Evolutionary conservation across 306 rosid species (phyloP), one percentile per base, ranked within the genome.

Genomic region (Morella rubra): DNA sequence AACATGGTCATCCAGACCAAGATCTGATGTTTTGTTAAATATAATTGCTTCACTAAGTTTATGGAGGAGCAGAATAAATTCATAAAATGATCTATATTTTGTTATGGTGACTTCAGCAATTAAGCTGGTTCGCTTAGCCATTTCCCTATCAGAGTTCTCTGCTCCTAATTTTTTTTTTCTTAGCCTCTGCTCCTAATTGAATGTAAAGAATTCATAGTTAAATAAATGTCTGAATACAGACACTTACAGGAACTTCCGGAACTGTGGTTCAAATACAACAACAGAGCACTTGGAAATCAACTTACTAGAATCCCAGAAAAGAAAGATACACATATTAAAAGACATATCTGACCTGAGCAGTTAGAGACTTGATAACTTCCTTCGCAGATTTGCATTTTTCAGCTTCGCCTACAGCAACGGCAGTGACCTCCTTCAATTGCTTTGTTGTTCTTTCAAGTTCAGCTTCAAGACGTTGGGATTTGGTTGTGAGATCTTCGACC

Each of bases 381-480:
- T 95, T 95, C 5, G 93, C 97, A 79, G 99, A 90, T 87, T 89
- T 88, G 87, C 93, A 87, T 82, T 90, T 95, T 82, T 82, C 93
- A 55, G 96, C 92, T 88, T 95, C 97, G 61, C 89, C 96, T 56
- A 91, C 83, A 62, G 97, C 97, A 80, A 95, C 81, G 67, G 88
- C 83, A 77, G 91, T 87, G 83, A 88, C 89, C 71, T 92, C 97
- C 85, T 86, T 77, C 91, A 92, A 78, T 77, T 92, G 86, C 74
- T 84, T 89, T 82, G 90, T 69, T 77, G 93, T 88, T 81, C 88
- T 89, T 69, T 81, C 92, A 44, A 95, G 90, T 78, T 95, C 93
- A 81, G 85, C 93, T 84, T 95, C 93, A 71, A 95, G 92, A 85
- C 79, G 75, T 81, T 81, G 86, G 69, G 97, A 90, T 78, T 90